Percentiles rank a stretch among this genome's conserved stretches.
phyloP scores from a whole-genome alignment of 73 alveolate genomes.

The Halteria grandinella region DNA sequence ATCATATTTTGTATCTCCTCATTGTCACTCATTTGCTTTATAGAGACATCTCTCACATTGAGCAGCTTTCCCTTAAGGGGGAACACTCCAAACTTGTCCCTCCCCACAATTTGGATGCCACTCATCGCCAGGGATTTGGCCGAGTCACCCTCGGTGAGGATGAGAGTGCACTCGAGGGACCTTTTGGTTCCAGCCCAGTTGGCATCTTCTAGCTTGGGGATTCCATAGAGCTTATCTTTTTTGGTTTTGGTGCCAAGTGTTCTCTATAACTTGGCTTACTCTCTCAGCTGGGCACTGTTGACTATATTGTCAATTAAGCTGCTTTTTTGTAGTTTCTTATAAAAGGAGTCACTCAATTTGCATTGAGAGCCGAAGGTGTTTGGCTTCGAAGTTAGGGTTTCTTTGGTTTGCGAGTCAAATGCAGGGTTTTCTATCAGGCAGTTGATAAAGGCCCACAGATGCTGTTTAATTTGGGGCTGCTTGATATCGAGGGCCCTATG shows the following conservation, averaged over 20 bases:
- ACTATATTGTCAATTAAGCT: constrained; percentile 87
- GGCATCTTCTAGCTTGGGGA: constrained; percentile 99
- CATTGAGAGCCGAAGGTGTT: constrained; percentile 94
- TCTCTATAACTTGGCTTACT: constrained; percentile 70
- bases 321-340: constrained; percentile 83
- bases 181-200: constrained; percentile 94
- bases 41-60: constrained; percentile 97
- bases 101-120: constrained; percentile 98
- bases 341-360: constrained; percentile 90
- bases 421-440: constrained; percentile 98
- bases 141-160: constrained; percentile 99
- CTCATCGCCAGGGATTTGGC: constrained; percentile 99
- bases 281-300: constrained; percentile 87
- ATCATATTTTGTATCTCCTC: constrained; percentile 96
- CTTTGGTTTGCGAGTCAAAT: constrained; percentile 99
- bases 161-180: constrained; percentile 83
- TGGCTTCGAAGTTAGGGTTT: constrained; percentile 94
- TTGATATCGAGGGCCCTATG: constrained; percentile 53
- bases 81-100: constrained; percentile 98
- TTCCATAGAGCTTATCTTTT: constrained; percentile 86
- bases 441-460: constrained; percentile 94
- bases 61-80: constrained; percentile 98
- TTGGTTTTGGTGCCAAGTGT: constrained; percentile 81
- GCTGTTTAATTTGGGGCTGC: constrained; percentile 25
- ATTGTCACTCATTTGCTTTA: constrained; percentile 87